Base-by-base conservation (phyloP, 2,329 filamentous ascomycete genomes). In the Alternaria dauci region DNA sequence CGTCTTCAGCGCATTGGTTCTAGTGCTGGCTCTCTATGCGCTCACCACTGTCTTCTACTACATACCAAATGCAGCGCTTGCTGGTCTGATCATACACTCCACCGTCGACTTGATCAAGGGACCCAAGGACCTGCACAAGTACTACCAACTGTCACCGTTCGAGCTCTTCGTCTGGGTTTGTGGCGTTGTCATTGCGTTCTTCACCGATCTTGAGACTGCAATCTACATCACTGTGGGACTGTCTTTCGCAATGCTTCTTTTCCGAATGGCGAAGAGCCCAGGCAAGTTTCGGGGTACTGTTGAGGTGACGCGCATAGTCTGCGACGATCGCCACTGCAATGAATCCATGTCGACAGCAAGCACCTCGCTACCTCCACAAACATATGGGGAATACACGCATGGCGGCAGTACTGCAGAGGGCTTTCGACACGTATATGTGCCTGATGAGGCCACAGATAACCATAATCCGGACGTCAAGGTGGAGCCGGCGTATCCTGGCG, bases 81-180 rank as follows among this genome's bases (percentile, higher is more conserved):
- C 93, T 0, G 94, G 89, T 30, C 91, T 97, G 73, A 96, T 97
- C 68, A 96, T 97, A 65, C 94, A 97, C 75, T 94, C 94, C 2
- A 93, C 97, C 2, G 90, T 91, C 57, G 94, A 97, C 75, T 81
- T 97, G 57, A 91, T 97, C 75, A 96, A 93, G 0, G 89, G 92
- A 0, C 94, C 94, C 4, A 92, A 94, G 75, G 93, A 90, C 0
- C 85, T 97, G 14, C 95, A 96, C 77, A 91, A 94, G 73, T 97
- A 97, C 81, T 97, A 94, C 93, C 87, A 88, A 39, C 90, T 97
- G 12, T 94, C 92, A 0, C 94, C 94, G 0, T 77, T 97, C 2
- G 94, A 98, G 75, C 89, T 95, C 1, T 71, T 95, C 55, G 93
- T 97, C 74, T 97, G 96, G 84, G 92, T 97, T 70, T 86, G 91